Evolutionary conservation across 257 asterid species (phyloP).

Genomic region (Solanum sparsipilum): DNA sequence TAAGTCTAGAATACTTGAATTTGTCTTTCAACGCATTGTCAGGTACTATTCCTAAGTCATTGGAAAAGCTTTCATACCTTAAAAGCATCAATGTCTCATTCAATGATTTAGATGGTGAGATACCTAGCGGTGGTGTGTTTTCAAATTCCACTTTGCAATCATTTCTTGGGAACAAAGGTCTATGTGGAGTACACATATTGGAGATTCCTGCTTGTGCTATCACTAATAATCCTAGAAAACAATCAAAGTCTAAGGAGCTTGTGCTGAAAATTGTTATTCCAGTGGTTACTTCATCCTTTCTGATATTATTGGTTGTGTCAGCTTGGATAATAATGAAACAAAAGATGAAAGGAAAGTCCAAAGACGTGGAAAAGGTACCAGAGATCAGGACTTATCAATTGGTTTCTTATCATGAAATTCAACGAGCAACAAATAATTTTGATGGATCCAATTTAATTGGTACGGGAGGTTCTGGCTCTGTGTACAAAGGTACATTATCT

Average conservation of each 20-base stretch:
- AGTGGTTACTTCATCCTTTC: background rate
- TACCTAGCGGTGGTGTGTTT: background rate
- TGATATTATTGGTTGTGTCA: background rate
- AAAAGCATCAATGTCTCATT: background rate
- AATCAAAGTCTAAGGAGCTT: background rate
- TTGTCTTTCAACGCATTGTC: background rate
- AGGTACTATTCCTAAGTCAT: background rate
- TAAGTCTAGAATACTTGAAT: background rate
- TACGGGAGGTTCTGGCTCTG: slow-evolving; percentile 21
- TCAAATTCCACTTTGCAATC: background rate
- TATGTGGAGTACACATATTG: background rate
- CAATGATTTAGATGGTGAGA: background rate
- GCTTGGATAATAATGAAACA: slow-evolving; percentile 2
- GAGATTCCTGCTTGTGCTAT: background rate
- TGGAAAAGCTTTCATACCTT: background rate
- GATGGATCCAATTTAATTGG: slow-evolving; percentile 21
- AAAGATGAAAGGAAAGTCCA: background rate
- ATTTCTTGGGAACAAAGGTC: background rate
- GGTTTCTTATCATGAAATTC: slow-evolving; percentile 15
- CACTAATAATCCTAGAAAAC: background rate
- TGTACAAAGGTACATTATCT: slow-evolving; percentile 14
- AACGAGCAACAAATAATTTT: slow-evolving; percentile 19
- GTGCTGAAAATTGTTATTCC: slow-evolving; percentile 3
- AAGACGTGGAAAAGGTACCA: background rate
- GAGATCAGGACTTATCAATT: background rate